Evolutionary conservation across 768 basidiomycete genomes (phyloP), one percentile per base, ranked within the genome.

Genomic region (Leccinum olivaceopallidum): DNA sequence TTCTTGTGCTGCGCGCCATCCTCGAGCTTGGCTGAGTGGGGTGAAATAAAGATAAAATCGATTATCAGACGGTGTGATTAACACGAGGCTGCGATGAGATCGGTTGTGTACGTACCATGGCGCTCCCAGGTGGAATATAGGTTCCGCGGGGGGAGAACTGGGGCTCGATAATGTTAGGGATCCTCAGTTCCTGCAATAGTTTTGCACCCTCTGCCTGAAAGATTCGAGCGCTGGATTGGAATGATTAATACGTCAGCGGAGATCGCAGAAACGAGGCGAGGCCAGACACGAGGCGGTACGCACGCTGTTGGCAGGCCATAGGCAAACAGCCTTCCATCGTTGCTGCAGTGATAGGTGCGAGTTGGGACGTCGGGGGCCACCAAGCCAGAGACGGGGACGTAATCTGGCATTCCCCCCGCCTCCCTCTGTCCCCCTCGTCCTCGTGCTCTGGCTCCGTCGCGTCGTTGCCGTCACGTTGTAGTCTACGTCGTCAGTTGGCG

Each of bases 281-380:
- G n/a, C 16, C 2, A 18, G 30, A 58, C 67, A 61, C 55, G 61
- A 69, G 60, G 64, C 37, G 62, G 49, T 48, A 83, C 89, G 74
- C 65, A 94, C 93, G 80, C 80, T 62, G 79, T 81, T 49, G 92
- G 86, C 69, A 94, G 79, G 49, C 89, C 88, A 77, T 92, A 92
- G 51, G 92, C 94, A 71, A 89, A 93, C 63, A 94, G 81, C 71
- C 91, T 83, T 69, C 95, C 95, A 70, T 97, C 92, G 59, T 82
- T 80, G 71, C 92, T 94, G 77, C 96, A 96, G 65, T 83, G 82
- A 73, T 85, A 90, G 57, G 85, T 88, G 67, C 90, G 84, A 47
- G 88, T 86, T 59, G 92, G 79, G 28, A 82, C 84, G 49, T 91
- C 89, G 50, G 91, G 90, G 39, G 77, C 80, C 59, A 28, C 26